Percentiles rank a stretch among this genome's conserved stretches.
phyloP scores from a whole-genome alignment of 2,329 filamentous ascomycete genomes.

The Neocucurbitaria cava region DNA sequence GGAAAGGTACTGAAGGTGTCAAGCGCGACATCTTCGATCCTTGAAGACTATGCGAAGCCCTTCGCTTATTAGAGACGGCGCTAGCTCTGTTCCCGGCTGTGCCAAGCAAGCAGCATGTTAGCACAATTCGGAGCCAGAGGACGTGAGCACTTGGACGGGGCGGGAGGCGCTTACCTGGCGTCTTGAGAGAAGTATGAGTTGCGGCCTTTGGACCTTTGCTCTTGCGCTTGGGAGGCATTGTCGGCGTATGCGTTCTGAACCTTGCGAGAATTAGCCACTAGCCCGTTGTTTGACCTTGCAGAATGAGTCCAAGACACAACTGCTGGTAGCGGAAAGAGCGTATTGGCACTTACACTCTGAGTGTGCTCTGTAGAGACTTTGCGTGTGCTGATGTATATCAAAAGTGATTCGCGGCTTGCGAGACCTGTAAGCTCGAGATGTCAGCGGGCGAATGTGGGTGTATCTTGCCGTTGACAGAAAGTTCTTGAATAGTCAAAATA shows the following conservation, averaged over 20 bases:
- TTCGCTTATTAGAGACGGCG: slow-evolving; percentile 47
- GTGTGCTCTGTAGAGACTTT: background rate
- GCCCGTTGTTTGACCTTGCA: slow-evolving; percentile 16
- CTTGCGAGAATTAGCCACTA: slow-evolving; percentile 22
- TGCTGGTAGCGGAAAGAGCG: background rate
- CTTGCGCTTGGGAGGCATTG: slow-evolving; percentile 47
- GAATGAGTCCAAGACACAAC: slow-evolving; percentile 1
- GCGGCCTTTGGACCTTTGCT: slow-evolving; percentile 29
- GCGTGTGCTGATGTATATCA: background rate
- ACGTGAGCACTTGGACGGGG: slow-evolving; percentile 15
- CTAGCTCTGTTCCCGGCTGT: slow-evolving; percentile 40
- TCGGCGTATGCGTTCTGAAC: slow-evolving; percentile 15
- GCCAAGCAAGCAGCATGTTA: slow-evolving; percentile 44
- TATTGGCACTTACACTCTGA: slow-evolving; percentile 18
- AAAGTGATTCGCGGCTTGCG: slow-evolving; percentile 1
- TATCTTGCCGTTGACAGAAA: slow-evolving; percentile 8
- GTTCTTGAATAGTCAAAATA: background rate
- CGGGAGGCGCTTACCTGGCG: slow-evolving; percentile 26
- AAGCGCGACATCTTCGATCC: slow-evolving; percentile 49
- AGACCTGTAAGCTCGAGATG: slow-evolving; percentile 23
- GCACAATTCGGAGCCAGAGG: slow-evolving; percentile 30
- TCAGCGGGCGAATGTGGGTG: slow-evolving; percentile 17
- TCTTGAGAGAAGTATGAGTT: slow-evolving; percentile 19
- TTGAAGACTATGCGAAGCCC: slow-evolving; percentile 31
- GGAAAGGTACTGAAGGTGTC: slow-evolving; percentile 56